Evolutionary conservation across 148 eudicot genomes (phyloP).

Genomic region (Cornus suecica): DNA sequence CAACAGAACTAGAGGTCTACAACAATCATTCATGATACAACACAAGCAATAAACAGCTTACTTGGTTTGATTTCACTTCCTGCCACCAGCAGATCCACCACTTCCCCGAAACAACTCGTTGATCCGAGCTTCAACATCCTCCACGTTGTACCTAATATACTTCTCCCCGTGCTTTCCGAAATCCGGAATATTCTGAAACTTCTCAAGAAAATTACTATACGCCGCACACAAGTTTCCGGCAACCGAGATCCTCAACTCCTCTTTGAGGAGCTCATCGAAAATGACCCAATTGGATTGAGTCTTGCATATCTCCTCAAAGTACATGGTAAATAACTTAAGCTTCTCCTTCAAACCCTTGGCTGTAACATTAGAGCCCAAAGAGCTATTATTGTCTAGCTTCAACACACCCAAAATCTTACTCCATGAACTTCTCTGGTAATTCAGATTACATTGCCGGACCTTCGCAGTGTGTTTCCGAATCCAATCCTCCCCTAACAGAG

Average conservation of each 20-base stretch:
- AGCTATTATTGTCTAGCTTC: constrained; percentile 48
- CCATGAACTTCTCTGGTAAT: constrained; percentile 87
- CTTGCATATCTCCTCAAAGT: constrained; percentile 70
- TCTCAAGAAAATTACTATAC: constrained; percentile 67
- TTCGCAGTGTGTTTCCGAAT: constrained; percentile 67
- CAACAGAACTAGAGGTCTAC: background rate
- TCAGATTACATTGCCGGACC: constrained; percentile 64
- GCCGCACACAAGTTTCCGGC: constrained; percentile 49
- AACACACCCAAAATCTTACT: constrained; percentile 63
- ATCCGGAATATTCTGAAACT: constrained; percentile 54
- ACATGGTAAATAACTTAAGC: constrained; percentile 64
- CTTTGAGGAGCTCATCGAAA: constrained; percentile 75
- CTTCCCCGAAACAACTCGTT: constrained; percentile 68
- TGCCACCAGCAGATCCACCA: constrained; percentile 26
- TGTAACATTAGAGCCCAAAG: constrained; percentile 33
- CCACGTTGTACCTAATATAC: constrained; percentile 64
- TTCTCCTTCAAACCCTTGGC: constrained; percentile 63
- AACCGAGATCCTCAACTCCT: constrained; percentile 63
- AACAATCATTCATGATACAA: constrained; percentile 16
- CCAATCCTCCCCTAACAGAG: constrained; percentile 89
- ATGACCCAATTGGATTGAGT: constrained; percentile 75
- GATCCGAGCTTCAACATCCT: constrained; percentile 73
- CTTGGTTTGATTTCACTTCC: constrained; percentile 28
- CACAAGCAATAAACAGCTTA: constrained; percentile 6
- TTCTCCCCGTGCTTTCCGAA: constrained; percentile 67